Evolutionary conservation across 352 stramenopile genomes (phyloP), one percentile per base, ranked within the genome.

Genomic region (Globisporangium splendens): DNA sequence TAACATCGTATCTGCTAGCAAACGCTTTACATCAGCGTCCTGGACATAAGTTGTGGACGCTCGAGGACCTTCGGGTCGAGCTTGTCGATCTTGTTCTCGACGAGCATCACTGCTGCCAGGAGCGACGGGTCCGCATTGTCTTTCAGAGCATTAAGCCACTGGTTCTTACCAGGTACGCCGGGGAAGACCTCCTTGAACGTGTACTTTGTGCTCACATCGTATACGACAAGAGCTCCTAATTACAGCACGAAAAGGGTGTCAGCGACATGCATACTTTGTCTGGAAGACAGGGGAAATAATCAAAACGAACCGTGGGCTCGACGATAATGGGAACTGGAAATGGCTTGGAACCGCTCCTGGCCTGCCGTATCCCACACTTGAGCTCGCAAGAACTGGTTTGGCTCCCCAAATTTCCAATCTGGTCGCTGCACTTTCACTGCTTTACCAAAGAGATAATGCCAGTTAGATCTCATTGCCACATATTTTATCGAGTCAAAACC

Each of bases 51-150:
- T 59, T 7, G 69, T 7, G 73, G 73, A 0, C 72, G 66, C 42
- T 85, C 68, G 5, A 60, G 28, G 8, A 67, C 59, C 46, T 72
- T 77, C 6, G 57, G 8, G 24, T 75, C 61, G 8, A 86, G 57
- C 50, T 83, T 74, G 57, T 91, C 81, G 20, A 66, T 75, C 59
- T 91, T 91, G 70, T 91, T 91, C 60, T 86, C 78, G 33, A 91
- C 76, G 21, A 91, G 73, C 78, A 89, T 87, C 21, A 73, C 75
- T 1, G 68, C 80, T 0, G 74, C 76, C 11, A 91, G 59, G 15
- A 89, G 56, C 18, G 61, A 47, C 17, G 65, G 78, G 39, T 91
- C 81, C 10, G 65, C 72, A 53, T 84, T 86, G 22, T 91, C 72
- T 57, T 83, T 88, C 21, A 91, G 69, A 13, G 79, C 69, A 22